Evolutionary conservation across 2,329 filamentous ascomycete genomes (phyloP).

Genomic region (Colletotrichum liaoningense): DNA sequence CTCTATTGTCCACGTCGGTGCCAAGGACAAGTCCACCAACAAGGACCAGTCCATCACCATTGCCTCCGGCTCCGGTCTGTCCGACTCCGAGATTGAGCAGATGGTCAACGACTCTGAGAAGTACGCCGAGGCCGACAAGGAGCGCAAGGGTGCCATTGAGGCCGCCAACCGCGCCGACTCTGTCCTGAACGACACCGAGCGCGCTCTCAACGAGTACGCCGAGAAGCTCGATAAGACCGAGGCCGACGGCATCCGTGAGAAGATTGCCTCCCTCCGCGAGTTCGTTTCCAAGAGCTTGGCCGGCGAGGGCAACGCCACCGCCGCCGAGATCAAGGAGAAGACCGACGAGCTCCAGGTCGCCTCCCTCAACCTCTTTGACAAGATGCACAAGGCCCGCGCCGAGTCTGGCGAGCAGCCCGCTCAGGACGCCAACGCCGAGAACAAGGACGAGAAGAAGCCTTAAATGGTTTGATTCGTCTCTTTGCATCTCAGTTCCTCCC

Average conservation of each 20-base stretch:
- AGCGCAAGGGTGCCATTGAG: conserved; percentile 95
- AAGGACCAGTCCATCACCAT: conserved; percentile 99
- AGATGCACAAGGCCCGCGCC: conserved; percentile 97
- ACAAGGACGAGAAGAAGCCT: conserved; percentile 80
- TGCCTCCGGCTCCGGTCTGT: conserved; percentile 96
- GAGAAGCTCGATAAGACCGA: conserved; percentile 98
- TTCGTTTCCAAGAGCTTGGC: conserved; percentile 94
- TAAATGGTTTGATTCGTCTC: conserved; percentile 55
- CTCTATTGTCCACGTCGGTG: conserved; percentile 96
- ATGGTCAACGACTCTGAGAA: conserved; percentile 99
- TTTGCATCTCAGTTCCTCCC: not conserved
- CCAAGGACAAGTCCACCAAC: conserved; percentile 99
- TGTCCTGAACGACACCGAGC: conserved; percentile 97
- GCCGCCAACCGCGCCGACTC: conserved; percentile 97
- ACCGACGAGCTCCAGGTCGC: conserved; percentile 97
- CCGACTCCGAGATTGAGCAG: conserved; percentile 91
- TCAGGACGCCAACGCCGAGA: conserved; percentile 69
- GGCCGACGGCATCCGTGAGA: conserved; percentile 92
- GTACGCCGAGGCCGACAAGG: conserved; percentile 94
- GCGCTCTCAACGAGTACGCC: conserved; percentile 95
- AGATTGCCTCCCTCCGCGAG: conserved; percentile 87
- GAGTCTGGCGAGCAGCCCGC: conserved; percentile 71
- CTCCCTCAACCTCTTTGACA: conserved; percentile 96
- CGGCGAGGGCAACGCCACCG: conserved; percentile 86
- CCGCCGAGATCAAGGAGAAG: conserved; percentile 97